Evolutionary conservation across 2,329 filamentous ascomycete species (phyloP), one percentile per base, ranked within the genome.

Genomic region (Pseudogymnoascus sp.): DNA sequence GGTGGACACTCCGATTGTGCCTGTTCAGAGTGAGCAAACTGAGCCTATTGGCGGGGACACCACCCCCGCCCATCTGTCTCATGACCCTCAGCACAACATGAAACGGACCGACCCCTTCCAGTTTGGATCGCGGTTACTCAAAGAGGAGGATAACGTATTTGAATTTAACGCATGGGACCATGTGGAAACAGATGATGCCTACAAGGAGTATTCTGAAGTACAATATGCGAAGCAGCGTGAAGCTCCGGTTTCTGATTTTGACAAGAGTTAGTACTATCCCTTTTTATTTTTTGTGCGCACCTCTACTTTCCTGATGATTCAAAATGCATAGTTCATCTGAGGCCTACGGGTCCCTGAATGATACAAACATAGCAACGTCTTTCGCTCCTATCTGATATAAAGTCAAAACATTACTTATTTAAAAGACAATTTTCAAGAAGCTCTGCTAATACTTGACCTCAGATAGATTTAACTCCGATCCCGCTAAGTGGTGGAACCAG

Each of bases 151-250:
- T 78, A 83, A 97, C 74, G 90, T 96, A 71, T 99, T 93, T 78
- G 89, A 96, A 75, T 96, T 95, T 84, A 99, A 99, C 76, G 95
- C 95, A 38, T 99, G 95, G 95, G 95, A 99, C 75, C 93, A 99
- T 75, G 95, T 97, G 74, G 88, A 93, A 77, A 92, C 92, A 74
- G 93, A 97, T 78, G 86, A 91, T 70, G 83, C 87, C 42, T 97
- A 96, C 81, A 87, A 88, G 73, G 85, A 89, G 73, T 96, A 95
- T 76, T 88, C 92, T 65, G 86, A 93, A 76, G 78, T 87, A 72
- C 95, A 97, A 78, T 93, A 90, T 73, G 84, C 85, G 57, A 89
- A 88, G 77, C 95, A 99, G 78, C 87, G 93, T 68, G 85, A 88
- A 71, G 83, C 89, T 66, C 93, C 93, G 64, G 95, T 97, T 60